These are phyloP conservation scores for Pleurotus tuber-regium DNA, from an alignment of 768 basidiomycete species.

Conservation along the genomic window DNA sequence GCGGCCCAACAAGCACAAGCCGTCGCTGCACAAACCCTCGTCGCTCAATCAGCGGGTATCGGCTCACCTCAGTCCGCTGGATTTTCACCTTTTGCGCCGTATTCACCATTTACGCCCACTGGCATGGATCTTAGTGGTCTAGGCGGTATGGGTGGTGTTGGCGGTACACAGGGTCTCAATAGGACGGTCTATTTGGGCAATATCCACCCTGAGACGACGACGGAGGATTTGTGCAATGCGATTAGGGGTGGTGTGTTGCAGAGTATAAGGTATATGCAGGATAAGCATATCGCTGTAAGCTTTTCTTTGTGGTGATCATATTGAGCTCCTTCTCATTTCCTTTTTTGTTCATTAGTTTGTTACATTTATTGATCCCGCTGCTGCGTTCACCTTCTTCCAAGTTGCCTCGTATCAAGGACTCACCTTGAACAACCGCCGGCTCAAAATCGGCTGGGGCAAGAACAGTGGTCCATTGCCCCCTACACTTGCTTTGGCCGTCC, in stretches of 20 bases:
- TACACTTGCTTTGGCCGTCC: slow-evolving; percentile 82
- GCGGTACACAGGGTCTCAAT: slow-evolving; percentile 60
- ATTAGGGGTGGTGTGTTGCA: slow-evolving; percentile 96
- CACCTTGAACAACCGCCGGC: slow-evolving; percentile 86
- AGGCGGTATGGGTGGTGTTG: slow-evolving; percentile 22
- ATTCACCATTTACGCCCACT: slow-evolving; percentile 49
- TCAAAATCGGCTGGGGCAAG: slow-evolving; percentile 99
- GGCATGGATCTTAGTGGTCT: slow-evolving; percentile 36
- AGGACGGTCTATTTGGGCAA: slow-evolving; percentile 95
- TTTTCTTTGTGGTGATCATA: slow-evolving; percentile 3
- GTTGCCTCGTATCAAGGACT: slow-evolving; percentile 88
- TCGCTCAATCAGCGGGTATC: slow-evolving; percentile 50
- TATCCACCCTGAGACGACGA: slow-evolving; percentile 92
- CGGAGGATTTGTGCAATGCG: slow-evolving; percentile 95
- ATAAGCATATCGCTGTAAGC: slow-evolving; percentile 94
- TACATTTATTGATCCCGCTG: slow-evolving; percentile 92
- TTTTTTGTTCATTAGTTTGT: slow-evolving; percentile 63
- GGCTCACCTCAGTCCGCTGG: slow-evolving; percentile 24
- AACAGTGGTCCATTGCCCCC: slow-evolving; percentile 86
- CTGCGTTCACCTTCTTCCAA: slow-evolving; percentile 93
- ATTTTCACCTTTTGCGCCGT: slow-evolving; percentile 51
- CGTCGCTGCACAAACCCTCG: slow-evolving; percentile 73
- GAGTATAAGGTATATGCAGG: slow-evolving; percentile 92
- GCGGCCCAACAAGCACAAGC: slow-evolving; percentile 85
- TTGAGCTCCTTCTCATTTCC: slow-evolving; percentile 4